These are phyloP conservation scores for Pholiota adiposa DNA, from an alignment of 1,284 basidiomycete genomes.

Conservation along the genomic window DNA sequence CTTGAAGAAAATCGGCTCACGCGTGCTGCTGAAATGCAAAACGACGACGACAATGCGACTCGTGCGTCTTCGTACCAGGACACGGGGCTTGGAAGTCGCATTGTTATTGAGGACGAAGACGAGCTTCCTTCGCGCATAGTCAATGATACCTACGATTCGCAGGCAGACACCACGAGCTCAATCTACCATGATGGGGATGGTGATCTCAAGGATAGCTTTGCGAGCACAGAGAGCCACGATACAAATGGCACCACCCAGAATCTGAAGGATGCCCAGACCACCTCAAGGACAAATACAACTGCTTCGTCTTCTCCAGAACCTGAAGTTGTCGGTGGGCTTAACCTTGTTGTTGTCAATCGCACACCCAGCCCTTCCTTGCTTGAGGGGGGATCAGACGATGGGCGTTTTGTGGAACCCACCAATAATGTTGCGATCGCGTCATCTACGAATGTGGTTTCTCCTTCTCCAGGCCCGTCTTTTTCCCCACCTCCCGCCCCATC, in stretches of 20 bases:
- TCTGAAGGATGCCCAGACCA: neutral
- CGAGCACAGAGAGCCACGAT: neutral
- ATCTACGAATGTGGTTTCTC: too few species aligned
- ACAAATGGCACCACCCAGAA: neutral
- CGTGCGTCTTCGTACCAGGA: neutral
- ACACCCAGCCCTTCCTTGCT: conserved; percentile 24
- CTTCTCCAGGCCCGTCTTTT: neutral
- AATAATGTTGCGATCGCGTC: too few species aligned
- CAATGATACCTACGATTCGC: conserved; percentile 2
- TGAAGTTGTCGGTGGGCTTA: neutral
- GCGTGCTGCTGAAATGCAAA: neutral
- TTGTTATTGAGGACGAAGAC: conserved; percentile 40
- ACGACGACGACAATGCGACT: conserved; percentile 8
- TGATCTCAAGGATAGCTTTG: neutral
- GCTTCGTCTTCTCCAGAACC: conserved; percentile 24
- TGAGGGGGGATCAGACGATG: conserved; percentile 9
- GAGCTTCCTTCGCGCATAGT: conserved; percentile 23
- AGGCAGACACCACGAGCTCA: neutral
- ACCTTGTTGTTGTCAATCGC: conserved; percentile 27
- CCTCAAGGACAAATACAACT: conserved; percentile 15
- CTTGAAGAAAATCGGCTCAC: conserved; percentile 35
- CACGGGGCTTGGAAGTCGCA: conserved; percentile 10
- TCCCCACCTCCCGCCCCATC: neutral
- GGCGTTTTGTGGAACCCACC: neutral
- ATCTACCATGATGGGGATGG: neutral